Evolutionary conservation across 768 basidiomycete genomes (phyloP).

Genomic region (Chalciporus pseudorubinellus): DNA sequence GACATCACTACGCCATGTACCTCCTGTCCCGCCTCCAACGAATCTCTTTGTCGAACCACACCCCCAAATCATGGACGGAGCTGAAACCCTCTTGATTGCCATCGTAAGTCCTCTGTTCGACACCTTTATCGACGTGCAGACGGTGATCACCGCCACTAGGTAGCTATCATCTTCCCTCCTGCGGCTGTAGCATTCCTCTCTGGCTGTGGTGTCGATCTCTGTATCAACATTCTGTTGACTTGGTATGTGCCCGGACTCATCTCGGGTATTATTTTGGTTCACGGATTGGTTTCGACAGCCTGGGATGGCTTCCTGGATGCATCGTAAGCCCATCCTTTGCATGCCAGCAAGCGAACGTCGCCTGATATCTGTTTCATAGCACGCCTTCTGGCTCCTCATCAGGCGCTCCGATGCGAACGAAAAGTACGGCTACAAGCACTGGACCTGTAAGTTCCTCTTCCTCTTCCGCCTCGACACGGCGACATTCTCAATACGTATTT

Average conservation of each 20-base stretch:
- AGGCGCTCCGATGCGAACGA: constrained; percentile 79
- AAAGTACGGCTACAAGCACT: constrained; percentile 25
- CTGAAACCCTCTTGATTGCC: constrained; percentile 6
- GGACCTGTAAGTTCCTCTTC: constrained; percentile 19
- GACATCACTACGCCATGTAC: constrained; percentile 18
- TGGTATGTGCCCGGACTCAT: constrained; percentile 47
- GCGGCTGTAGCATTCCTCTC: constrained; percentile 71
- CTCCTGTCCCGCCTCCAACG: background rate
- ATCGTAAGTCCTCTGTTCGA: background rate
- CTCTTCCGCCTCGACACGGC: too few relatives aligned
- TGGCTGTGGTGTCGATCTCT: constrained; percentile 79
- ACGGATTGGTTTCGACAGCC: constrained; percentile 34
- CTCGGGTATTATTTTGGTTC: background rate
- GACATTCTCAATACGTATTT: too few relatives aligned
- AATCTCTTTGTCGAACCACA: background rate
- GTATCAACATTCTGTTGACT: constrained; percentile 78
- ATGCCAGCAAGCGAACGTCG: background rate
- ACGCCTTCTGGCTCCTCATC: constrained; percentile 86
- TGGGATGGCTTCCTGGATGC: constrained; percentile 71
- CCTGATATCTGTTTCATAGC: constrained; percentile 34
- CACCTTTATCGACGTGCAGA: background rate
- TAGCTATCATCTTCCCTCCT: constrained; percentile 76
- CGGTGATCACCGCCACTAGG: constrained; percentile 39
- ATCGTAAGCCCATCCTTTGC: constrained; percentile 33
- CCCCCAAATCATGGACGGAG: constrained; percentile 15